Evolutionary conservation across 106 monocot species (phyloP), one percentile per base, ranked within the genome.

Genomic region (Vanilla planifolia): DNA sequence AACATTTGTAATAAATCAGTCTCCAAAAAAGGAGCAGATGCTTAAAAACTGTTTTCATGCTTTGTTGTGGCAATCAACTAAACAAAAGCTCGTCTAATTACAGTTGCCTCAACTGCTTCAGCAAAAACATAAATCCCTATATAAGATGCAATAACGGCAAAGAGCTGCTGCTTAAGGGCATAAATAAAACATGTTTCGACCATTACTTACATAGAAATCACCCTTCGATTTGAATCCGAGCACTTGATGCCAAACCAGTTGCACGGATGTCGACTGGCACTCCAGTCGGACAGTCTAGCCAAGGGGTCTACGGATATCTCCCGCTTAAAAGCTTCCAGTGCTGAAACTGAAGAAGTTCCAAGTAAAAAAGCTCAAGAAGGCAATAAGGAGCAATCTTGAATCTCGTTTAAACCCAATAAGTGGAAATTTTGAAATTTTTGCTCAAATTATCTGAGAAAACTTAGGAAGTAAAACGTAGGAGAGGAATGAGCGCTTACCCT

Each of bases 281-380:
- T 82, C 93, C 98, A 98, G 45, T 88, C 82, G 13, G 98, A 74
- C 16, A 98, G 35, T 53, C 40, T 71, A 2, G 81, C 74, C 27
- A 48, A 50, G 5, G 98, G 88, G 58, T 92, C 88, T 42, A 88
- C 88, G 32, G 44, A 71, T n/a, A 98, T 79, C 1, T 76, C 79
- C 47, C 62, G 64, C 65, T 85, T 88, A 71, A 98, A 82, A 6
- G 74, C 79, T 41, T 19, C 51, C 10, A 92, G 78, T 24, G 79
- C 96, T 24, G 48, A 43, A 43, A 81, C 91, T 96, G 79, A 66
- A 67, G 62, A 51, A 57, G 39, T n/a, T 9, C 15, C 46, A 26
- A 50, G 2, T 6, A 22, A 69, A 44, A 43, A 20, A 59, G 24
- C 4, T 62, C 50, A 41, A 30, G 60, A 55, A 51, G 20, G 28